Evolutionary conservation across 2,329 filamentous ascomycete genomes (phyloP).

Genomic region (Thermoascus crustaceus): DNA sequence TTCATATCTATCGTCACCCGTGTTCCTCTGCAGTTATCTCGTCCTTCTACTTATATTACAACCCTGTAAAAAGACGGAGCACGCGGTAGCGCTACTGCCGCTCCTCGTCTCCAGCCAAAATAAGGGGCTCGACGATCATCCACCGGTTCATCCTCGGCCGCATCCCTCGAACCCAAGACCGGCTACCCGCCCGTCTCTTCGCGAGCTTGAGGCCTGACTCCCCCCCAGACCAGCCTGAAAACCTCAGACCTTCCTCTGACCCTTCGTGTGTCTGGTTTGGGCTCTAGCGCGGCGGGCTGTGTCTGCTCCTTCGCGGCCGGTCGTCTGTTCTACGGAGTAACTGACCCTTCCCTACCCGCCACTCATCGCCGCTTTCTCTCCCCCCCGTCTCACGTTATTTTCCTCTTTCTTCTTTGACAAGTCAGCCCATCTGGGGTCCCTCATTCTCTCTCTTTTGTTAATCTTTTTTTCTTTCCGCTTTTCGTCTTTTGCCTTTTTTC

Average conservation of each 20-base stretch:
- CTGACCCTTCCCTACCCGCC: not conserved
- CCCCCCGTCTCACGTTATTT: constrained; percentile 1
- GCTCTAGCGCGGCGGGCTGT: constrained; percentile 1
- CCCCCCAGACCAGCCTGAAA: no score
- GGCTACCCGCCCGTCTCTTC: not conserved
- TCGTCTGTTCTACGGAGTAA: not conserved
- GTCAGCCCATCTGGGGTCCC: no score
- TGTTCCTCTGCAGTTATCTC: no score
- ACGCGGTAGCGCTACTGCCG: no score
- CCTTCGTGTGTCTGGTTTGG: constrained; percentile 1
- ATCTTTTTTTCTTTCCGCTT: constrained; percentile 1
- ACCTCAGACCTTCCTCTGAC: constrained; percentile 1
- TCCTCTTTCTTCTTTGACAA: not conserved
- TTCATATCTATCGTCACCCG: no score
- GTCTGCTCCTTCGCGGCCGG: not conserved
- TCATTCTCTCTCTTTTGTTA: not conserved
- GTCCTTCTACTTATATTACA: no score
- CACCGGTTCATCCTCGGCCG: constrained; percentile 6
- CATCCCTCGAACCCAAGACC: not conserved
- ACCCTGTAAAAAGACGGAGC: no score
- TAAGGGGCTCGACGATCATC: constrained; percentile 14
- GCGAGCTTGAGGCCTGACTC: no score
- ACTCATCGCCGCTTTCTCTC: not conserved
- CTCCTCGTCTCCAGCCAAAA: no score
- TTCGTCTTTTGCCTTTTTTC: constrained; percentile 6